A percentile compares a stretch with the other conserved stretches of the same genome.
Evolutionary conservation across 768 basidiomycete species (phyloP).

Genomic region (Amanita phalloides): DNA sequence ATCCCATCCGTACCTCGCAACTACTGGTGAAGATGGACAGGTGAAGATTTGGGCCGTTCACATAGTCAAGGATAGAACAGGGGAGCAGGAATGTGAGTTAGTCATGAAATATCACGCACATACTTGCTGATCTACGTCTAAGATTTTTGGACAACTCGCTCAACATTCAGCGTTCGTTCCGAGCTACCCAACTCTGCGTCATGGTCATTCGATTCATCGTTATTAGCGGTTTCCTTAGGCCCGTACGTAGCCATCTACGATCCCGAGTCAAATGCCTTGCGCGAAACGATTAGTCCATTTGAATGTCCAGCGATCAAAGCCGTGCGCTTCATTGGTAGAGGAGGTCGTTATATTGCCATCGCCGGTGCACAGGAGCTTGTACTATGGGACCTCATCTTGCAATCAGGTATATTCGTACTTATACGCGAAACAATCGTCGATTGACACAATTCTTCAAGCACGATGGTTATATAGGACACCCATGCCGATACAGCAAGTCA

Average conservation of each 20-base stretch:
- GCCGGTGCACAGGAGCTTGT: slow-evolving; percentile 36
- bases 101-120: not conserved
- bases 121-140: slow-evolving; percentile 4
- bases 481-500: slow-evolving; percentile 3
- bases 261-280: slow-evolving; percentile 45
- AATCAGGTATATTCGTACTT: slow-evolving; percentile 37
- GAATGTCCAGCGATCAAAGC: slow-evolving; percentile 34
- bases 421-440: not conserved
- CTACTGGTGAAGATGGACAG: slow-evolving; percentile 62
- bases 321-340: slow-evolving; percentile 56
- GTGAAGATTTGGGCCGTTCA: slow-evolving; percentile 78
- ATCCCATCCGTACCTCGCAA: slow-evolving; percentile 42
- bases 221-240: slow-evolving; percentile 67
- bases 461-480: not conserved
- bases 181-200: slow-evolving; percentile 52
- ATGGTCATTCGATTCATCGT: slow-evolving; percentile 82
- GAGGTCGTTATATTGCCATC: slow-evolving; percentile 62
- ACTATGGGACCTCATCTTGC: slow-evolving; percentile 65
- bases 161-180: slow-evolving; percentile 60
- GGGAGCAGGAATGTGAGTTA: slow-evolving; percentile 40
- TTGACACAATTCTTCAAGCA: not conserved
- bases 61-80: slow-evolving; percentile 31
- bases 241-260: slow-evolving; percentile 68
- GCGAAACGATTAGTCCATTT: slow-evolving; percentile 48
- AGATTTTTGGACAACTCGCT: slow-evolving; percentile 78